Percentiles rank a stretch among this genome's conserved stretches.
Evolutionary conservation across 352 stramenopile species (phyloP).

Genomic region (Phytophthora lateralis): DNA sequence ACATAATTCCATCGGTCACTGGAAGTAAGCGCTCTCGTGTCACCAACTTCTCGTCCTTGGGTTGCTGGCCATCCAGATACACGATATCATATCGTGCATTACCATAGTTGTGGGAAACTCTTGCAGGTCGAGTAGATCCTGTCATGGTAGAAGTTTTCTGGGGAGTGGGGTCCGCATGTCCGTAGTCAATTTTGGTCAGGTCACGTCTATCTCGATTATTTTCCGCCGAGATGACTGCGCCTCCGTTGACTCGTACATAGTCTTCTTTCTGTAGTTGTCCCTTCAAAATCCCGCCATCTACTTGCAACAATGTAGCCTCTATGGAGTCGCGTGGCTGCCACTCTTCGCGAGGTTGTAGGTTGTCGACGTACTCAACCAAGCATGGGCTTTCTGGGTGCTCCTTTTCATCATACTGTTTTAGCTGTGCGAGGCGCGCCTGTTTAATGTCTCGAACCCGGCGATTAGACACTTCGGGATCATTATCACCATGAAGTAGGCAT

Average conservation of each 20-base stretch:
- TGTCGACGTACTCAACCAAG: conserved; percentile 42
- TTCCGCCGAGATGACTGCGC: background rate
- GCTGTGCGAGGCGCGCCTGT: conserved; percentile 36
- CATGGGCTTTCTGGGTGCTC: conserved; percentile 33
- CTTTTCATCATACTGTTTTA: conserved; percentile 35
- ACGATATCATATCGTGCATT: conserved; percentile 61
- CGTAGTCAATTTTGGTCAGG: background rate
- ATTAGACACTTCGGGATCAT: background rate
- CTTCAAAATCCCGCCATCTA: conserved; percentile 34
- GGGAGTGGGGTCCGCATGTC: background rate
- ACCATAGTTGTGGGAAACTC: conserved; percentile 43
- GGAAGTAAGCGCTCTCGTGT: conserved; percentile 39
- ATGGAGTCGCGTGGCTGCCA: conserved; percentile 42
- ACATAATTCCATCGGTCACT: conserved; percentile 32
- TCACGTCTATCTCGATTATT: background rate
- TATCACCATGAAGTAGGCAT: conserved; percentile 4
- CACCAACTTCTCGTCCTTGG: conserved; percentile 37
- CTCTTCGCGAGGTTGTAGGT: conserved; percentile 30
- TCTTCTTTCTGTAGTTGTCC: conserved; percentile 52
- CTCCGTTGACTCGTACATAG: conserved; percentile 40
- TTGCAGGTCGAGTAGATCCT: conserved; percentile 27
- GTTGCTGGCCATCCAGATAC: conserved; percentile 42
- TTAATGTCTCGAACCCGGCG: conserved; percentile 4
- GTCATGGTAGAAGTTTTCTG: background rate
- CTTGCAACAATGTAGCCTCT: conserved; percentile 38